Conservation (phyloP, 768 basidiomycete species). For the Saitozyma sp. region DNA sequence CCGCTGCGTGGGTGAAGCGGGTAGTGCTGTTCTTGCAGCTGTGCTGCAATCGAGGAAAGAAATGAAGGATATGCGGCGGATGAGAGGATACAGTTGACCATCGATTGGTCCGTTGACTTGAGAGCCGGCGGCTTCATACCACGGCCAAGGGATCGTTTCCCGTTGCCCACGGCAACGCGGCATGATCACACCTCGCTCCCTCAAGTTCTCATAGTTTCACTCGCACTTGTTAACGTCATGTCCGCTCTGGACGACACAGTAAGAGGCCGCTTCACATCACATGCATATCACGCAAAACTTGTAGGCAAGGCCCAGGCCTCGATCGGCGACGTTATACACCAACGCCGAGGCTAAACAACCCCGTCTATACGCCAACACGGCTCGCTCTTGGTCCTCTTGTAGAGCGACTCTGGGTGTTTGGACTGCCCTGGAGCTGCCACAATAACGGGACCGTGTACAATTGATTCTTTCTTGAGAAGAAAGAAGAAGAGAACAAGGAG, state of each 20-base stretch:
- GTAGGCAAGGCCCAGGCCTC: conserved; percentile 44
- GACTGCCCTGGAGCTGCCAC: conserved; percentile 18
- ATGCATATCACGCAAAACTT: neutral
- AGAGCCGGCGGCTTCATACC: neutral
- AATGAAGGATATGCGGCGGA: no score
- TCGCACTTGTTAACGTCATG: neutral
- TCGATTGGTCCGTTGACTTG: no score
- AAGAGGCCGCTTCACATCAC: no score
- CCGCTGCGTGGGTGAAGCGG: no score
- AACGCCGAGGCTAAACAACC: conserved; percentile 35
- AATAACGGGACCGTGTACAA: conserved; percentile 43
- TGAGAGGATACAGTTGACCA: no score
- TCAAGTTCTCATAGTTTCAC: no score
- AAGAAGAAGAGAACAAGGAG: conserved; percentile 7
- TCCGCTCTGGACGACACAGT: neutral
- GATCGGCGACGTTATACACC: conserved; percentile 6
- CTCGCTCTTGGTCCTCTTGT: conserved; percentile 39
- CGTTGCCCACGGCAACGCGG: no score
- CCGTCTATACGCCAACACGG: conserved; percentile 18
- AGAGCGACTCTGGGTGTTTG: conserved; percentile 29
- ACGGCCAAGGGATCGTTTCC: no score
- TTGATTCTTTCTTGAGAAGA: conserved; percentile 21
- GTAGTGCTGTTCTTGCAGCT: no score
- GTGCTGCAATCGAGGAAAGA: no score
- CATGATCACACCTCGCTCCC: no score